A percentile compares a stretch with the other conserved stretches of the same genome.
These are phyloP conservation scores for Skeletonema tropicum DNA, from an alignment of 108 stramenopile species.

Conservation along the genomic window DNA sequence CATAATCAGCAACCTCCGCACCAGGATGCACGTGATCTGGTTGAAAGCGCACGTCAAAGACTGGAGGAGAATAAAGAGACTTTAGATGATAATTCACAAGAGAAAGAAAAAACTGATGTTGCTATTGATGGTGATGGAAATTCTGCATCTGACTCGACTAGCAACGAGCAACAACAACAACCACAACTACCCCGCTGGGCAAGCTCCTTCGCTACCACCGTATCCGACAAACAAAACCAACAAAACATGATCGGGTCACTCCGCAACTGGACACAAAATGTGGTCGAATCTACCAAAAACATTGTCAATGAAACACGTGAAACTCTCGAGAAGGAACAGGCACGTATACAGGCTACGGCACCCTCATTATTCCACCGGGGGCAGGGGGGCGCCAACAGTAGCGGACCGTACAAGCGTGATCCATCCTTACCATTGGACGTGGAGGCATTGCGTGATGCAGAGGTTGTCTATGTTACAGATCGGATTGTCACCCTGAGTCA, in stretches of 20 bases:
- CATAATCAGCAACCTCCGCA: constrained; percentile 22
- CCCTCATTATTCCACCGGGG: constrained; percentile 23
- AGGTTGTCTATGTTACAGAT: constrained; percentile 88
- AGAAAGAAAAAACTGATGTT: neutral
- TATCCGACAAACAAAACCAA: constrained; percentile 29
- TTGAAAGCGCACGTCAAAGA: neutral
- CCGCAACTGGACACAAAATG: constrained; percentile 23
- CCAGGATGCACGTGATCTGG: neutral
- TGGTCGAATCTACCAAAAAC: constrained; percentile 35
- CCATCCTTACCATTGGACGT: constrained; percentile 65
- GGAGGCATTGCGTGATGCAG: constrained; percentile 74
- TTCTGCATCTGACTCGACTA: neutral
- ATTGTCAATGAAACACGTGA: constrained; percentile 34
- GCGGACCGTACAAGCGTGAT: constrained; percentile 56
- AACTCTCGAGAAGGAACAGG: constrained; percentile 42
- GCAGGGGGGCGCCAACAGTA: no score
- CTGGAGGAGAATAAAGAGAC: constrained; percentile 1
- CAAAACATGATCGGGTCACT: constrained; percentile 23
- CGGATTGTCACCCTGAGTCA: constrained; percentile 80
- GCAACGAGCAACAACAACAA: neutral
- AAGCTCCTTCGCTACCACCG: constrained; percentile 20
- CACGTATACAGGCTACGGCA: constrained; percentile 29
- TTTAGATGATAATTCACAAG: neutral
- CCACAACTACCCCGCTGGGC: constrained; percentile 28
- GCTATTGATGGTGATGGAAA: neutral